Conservation (phyloP, 345 rosid species). For the Murraya paniculata region DNA sequence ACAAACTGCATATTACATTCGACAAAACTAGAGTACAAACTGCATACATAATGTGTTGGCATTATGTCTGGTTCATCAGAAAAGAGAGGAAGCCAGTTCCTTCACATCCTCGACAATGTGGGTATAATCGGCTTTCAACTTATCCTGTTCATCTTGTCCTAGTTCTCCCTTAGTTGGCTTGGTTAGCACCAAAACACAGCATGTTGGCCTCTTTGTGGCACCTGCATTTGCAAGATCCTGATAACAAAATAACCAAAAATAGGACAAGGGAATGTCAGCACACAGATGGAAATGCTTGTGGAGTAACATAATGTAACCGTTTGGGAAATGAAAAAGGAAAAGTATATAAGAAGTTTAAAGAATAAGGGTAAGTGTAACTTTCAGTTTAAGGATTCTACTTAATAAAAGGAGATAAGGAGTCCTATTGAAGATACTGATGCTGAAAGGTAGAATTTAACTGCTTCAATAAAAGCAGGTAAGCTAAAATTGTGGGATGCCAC, state of each 20-base stretch:
- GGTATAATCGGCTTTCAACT: slow-evolving; percentile 56
- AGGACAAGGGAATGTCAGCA: not conserved
- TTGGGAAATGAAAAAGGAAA: no score
- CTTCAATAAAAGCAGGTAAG: not conserved
- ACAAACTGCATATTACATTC: slow-evolving; percentile 2
- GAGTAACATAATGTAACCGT: no score
- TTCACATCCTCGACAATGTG: slow-evolving; percentile 63
- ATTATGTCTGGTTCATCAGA: slow-evolving; percentile 11
- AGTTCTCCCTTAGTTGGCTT: slow-evolving; percentile 87
- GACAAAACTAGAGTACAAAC: slow-evolving; percentile 9
- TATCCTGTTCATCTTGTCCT: slow-evolving; percentile 56
- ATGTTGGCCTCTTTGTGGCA: slow-evolving; percentile 89
- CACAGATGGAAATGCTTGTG: not conserved
- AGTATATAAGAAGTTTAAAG: no score
- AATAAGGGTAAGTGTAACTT: not conserved
- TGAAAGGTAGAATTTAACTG: not conserved
- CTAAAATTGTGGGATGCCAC: not conserved
- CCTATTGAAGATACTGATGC: not conserved
- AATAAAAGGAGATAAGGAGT: not conserved
- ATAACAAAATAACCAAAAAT: not conserved
- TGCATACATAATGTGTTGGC: no score
- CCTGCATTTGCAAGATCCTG: slow-evolving; percentile 98
- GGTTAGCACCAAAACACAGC: slow-evolving; percentile 81
- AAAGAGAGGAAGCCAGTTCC: slow-evolving; percentile 57
- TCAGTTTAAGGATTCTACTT: not conserved